Conservation (phyloP, 192 early-diverging fungal genomes). For the Geranomyces michiganensis region DNA sequence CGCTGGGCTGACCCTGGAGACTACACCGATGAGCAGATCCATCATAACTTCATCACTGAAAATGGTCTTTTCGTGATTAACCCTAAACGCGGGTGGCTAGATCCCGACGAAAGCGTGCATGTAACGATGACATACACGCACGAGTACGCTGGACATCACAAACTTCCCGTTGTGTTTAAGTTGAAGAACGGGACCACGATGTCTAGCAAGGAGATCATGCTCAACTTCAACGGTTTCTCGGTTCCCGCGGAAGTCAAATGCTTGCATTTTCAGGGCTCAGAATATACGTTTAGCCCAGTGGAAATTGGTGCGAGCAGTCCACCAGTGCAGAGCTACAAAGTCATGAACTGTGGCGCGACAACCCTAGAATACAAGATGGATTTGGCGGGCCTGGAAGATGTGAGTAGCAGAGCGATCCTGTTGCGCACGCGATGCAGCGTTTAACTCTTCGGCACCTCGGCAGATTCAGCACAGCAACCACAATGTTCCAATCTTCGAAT, state of each 20-base stretch:
- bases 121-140: conserved; percentile 56
- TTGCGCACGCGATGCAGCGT: too few species aligned
- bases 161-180: conserved; percentile 57
- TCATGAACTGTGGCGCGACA: conserved; percentile 48
- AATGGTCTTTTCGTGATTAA: conserved; percentile 52
- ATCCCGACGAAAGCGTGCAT: conserved; percentile 47
- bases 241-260: conserved; percentile 49
- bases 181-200: conserved; percentile 51
- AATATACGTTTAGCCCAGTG: conserved; percentile 43
- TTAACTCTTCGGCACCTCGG: not conserved
- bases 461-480: conserved; percentile 45
- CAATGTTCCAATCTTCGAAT: conserved; percentile 48
- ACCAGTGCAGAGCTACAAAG: conserved; percentile 46
- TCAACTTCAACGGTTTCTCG: conserved; percentile 52
- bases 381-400: conserved; percentile 28
- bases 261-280: conserved; percentile 45
- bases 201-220: conserved; percentile 49
- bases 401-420: conserved; percentile 6
- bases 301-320: conserved; percentile 44
- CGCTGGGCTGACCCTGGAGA: conserved; percentile 62
- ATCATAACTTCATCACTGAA: conserved; percentile 57
- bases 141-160: conserved; percentile 54
- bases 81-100: conserved; percentile 53
- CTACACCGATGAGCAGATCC: conserved; percentile 58
- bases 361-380: conserved; percentile 51